Evolutionary conservation across 441 rosid genomes (phyloP).

Genomic region (Arabidopsis lyrata): DNA sequence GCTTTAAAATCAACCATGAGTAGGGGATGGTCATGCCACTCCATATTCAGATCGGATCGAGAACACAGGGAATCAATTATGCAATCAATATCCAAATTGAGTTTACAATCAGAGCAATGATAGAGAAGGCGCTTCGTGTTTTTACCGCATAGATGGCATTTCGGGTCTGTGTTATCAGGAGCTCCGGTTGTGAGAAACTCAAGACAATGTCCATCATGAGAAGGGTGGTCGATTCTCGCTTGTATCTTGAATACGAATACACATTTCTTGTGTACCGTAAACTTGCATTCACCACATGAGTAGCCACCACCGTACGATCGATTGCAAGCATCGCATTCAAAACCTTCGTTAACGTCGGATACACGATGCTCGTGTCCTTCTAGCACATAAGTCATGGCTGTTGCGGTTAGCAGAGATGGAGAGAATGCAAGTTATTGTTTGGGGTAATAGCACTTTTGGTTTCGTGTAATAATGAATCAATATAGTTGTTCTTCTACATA

Average conservation of each 20-base stretch:
- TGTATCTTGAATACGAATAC: neutral
- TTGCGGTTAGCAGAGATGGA: neutral
- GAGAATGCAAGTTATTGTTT: neutral
- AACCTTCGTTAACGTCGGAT: no score
- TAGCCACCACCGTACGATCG: neutral
- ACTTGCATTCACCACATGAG: neutral
- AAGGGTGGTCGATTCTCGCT: neutral
- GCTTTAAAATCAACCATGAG: neutral
- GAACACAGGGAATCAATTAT: neutral
- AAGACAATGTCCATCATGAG: slow-evolving; percentile 20
- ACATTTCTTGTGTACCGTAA: neutral
- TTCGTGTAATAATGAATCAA: neutral
- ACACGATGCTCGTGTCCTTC: neutral
- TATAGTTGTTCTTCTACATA: neutral
- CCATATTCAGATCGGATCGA: neutral
- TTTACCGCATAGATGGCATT: slow-evolving; percentile 29
- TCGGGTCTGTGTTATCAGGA: slow-evolving; percentile 9
- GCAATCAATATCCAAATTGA: slow-evolving; percentile 23
- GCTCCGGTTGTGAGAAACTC: slow-evolving; percentile 29
- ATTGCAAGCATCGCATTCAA: slow-evolving; percentile 11
- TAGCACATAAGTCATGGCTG: neutral
- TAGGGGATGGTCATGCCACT: slow-evolving; percentile 30
- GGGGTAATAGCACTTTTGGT: neutral
- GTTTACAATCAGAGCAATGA: neutral
- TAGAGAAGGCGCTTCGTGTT: slow-evolving; percentile 5